Evolutionary conservation across 352 stramenopile species (phyloP).

Genomic region (Pythium sukuiense): DNA sequence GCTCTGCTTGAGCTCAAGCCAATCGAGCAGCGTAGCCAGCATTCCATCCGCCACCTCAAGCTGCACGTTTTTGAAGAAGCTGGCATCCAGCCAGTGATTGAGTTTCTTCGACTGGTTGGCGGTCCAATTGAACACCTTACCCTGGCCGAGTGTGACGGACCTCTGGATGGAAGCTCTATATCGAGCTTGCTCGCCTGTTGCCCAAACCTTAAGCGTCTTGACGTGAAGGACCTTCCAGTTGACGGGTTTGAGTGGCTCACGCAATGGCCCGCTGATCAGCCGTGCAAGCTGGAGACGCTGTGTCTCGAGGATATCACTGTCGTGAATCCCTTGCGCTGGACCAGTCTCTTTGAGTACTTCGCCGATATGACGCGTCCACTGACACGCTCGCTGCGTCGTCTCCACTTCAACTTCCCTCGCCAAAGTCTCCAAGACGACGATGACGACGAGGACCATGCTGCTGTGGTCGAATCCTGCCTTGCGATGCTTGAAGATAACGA

Average conservation of each 20-base stretch:
- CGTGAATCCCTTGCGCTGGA: background rate
- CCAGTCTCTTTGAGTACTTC: background rate
- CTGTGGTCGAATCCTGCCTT: background rate
- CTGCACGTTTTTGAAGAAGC: background rate
- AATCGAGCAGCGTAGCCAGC: background rate
- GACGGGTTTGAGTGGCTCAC: background rate
- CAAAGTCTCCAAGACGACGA: background rate
- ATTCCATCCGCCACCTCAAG: slow-evolving; percentile 10
- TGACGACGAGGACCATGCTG: background rate
- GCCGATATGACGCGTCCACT: background rate
- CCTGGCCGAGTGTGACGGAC: background rate
- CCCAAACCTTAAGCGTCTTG: background rate
- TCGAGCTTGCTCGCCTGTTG: background rate
- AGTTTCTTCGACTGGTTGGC: background rate
- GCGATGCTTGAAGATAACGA: background rate
- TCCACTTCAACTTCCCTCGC: background rate
- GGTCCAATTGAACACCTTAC: background rate
- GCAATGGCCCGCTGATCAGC: background rate
- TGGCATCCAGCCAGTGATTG: background rate
- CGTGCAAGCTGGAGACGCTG: background rate
- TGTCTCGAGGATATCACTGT: background rate
- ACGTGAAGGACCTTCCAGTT: background rate
- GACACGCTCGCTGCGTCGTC: background rate
- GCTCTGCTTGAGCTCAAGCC: slow-evolving; percentile 17
- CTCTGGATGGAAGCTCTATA: background rate